A percentile compares a stretch with the other conserved stretches of the same genome.
These are phyloP conservation scores for Arthonia radiata DNA, from an alignment of 495 filamentous ascomycete genomes.

Conservation along the genomic window DNA sequence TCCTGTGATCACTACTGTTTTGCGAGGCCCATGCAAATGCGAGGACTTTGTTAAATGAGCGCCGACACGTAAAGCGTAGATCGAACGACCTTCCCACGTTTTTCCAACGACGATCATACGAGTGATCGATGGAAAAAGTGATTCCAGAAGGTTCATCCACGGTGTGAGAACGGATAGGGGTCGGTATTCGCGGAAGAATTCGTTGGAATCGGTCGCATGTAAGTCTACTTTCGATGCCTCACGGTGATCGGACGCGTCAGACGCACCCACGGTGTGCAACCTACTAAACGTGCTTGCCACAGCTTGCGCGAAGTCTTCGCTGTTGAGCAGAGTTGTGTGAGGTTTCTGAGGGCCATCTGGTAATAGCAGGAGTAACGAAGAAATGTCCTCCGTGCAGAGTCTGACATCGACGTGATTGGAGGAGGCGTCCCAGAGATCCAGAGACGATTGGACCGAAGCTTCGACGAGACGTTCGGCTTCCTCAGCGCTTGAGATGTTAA, in stretches of 20 bases:
- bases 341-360: conserved; percentile 48
- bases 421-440: conserved; percentile 80
- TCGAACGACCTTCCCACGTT: conserved; percentile 68
- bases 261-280: conserved; percentile 14
- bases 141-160: conserved; percentile 76
- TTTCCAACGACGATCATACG: conserved; percentile 49
- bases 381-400: conserved; percentile 48
- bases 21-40: conserved; percentile 22
- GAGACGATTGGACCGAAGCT: conserved; percentile 47
- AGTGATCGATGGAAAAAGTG: conserved; percentile 65
- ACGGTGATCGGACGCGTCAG: conserved; percentile 12
- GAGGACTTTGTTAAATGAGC: conserved; percentile 22
- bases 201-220: conserved; percentile 21
- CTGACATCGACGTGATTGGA: conserved; percentile 71
- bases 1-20: conserved; percentile 63
- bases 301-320: conserved; percentile 39
- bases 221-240: conserved; percentile 10
- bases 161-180: conserved; percentile 50
- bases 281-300: conserved; percentile 60
- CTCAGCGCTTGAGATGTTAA: conserved; percentile 43
- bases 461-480: conserved; percentile 51
- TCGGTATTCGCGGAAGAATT: conserved; percentile 80
- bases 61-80: conserved; percentile 61
- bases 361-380: conserved; percentile 59
- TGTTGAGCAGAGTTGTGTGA: conserved; percentile 52